These are phyloP conservation scores for Saccharomycopsis sp. DNA, from an alignment of 805 yeast genomes.

Conservation along the genomic window DNA sequence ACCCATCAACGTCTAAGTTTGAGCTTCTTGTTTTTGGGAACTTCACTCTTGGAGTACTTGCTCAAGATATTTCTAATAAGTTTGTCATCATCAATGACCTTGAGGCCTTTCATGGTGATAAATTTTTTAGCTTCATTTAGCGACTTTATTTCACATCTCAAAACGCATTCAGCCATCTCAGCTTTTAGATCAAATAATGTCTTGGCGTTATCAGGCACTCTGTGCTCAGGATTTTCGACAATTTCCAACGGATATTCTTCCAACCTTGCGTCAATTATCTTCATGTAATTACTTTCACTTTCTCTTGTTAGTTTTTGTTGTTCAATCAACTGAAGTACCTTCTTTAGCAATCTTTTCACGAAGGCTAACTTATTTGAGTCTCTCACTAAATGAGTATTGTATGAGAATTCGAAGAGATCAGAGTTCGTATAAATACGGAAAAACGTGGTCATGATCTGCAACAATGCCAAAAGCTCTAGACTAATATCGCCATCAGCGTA, in stretches of 20 bases:
- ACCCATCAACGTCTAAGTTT: neutral
- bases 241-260: conserved; percentile 40
- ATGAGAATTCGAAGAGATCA: conserved; percentile 21
- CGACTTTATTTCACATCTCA: conserved; percentile 49
- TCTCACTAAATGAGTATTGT: conserved; percentile 22
- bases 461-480: conserved; percentile 49
- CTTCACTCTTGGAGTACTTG: conserved; percentile 7
- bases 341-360: conserved; percentile 47
- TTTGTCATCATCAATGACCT: conserved; percentile 51
- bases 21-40: neutral
- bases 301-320: conserved; percentile 39
- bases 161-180: conserved; percentile 48
- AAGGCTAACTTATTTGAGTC: conserved; percentile 21
- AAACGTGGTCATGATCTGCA: conserved; percentile 44
- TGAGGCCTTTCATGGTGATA: conserved; percentile 28
- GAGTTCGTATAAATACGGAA: conserved; percentile 26
- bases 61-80: conserved; percentile 53
- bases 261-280: conserved; percentile 33
- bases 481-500: conserved; percentile 49
- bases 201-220: neutral
- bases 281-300: conserved; percentile 27
- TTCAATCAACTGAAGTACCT: conserved; percentile 56
- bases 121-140: conserved; percentile 34
- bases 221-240: neutral
- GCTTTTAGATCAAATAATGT: conserved; percentile 26